Conservation (phyloP, 805 yeast genomes). For the Wickerhamiella sorbophila region DNA sequence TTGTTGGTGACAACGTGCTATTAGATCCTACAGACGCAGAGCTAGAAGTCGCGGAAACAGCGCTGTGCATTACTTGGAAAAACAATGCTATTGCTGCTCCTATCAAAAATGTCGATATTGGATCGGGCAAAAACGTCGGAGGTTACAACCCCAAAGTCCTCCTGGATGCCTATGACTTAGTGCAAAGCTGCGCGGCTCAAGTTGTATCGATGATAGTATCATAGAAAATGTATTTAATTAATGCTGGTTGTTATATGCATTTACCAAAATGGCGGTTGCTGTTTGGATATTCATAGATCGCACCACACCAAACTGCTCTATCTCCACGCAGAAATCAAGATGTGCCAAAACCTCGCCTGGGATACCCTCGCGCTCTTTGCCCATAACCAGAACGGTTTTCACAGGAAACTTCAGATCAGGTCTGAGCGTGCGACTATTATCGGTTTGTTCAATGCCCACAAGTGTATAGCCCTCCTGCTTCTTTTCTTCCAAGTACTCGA, state of each 20-base stretch:
- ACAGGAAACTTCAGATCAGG: conserved; percentile 56
- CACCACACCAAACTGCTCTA: conserved; percentile 81
- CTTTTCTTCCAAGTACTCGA: conserved; percentile 42
- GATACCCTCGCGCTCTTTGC: conserved; percentile 81
- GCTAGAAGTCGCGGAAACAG: conserved; percentile 76
- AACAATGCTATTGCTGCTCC: conserved; percentile 60
- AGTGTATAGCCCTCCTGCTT: conserved; percentile 68
- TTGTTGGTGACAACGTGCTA: conserved; percentile 53
- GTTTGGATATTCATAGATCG: conserved; percentile 96
- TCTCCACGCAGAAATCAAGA: conserved; percentile 76
- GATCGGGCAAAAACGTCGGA: conserved; percentile 39
- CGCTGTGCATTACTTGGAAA: conserved; percentile 59
- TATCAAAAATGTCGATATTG: conserved; percentile 50
- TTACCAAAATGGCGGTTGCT: conserved; percentile 87
- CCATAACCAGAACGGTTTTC: conserved; percentile 64
- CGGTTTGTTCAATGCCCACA: conserved; percentile 88
- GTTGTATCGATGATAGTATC: conserved; percentile 40
- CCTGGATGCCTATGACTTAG: conserved; percentile 40
- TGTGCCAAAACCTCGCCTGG: conserved; percentile 75
- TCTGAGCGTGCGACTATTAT: conserved; percentile 61
- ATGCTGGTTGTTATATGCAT: conserved; percentile 45
- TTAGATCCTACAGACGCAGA: conserved; percentile 86
- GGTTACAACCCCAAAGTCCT: conserved; percentile 24
- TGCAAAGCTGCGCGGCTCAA: conserved; percentile 44
- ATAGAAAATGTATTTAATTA: background rate